Evolutionary conservation across 768 basidiomycete genomes (phyloP).

Genomic region (Naematelia encephala): DNA sequence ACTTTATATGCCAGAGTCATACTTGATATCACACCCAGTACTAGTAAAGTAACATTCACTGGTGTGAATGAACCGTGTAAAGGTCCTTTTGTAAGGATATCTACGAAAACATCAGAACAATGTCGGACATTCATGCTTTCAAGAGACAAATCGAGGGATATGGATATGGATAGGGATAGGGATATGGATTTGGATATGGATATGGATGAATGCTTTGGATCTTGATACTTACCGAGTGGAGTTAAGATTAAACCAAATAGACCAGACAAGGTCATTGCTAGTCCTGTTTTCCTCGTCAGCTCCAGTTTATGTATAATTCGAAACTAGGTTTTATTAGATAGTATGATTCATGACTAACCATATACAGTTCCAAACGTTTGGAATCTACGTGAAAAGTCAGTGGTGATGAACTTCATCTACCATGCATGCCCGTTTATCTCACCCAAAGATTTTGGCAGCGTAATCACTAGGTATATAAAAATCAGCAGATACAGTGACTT

Average conservation of each 20-base stretch:
- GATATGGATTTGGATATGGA: too few relatives aligned
- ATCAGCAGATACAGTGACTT: neutral
- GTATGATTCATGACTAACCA: constrained; percentile 1
- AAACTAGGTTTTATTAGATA: neutral
- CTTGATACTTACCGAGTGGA: constrained; percentile 36
- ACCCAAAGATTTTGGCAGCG: constrained; percentile 35
- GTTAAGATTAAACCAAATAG: constrained; percentile 49
- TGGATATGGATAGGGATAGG: too few relatives aligned
- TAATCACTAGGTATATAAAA: constrained; percentile 21
- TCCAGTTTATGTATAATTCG: neutral
- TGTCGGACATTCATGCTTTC: neutral
- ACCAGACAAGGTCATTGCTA: constrained; percentile 50
- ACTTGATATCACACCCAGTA: constrained; percentile 30
- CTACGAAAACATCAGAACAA: neutral
- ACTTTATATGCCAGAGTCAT: constrained; percentile 17
- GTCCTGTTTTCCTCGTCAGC: constrained; percentile 20
- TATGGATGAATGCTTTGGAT: neutral
- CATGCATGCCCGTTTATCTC: neutral
- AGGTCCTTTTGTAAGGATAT: constrained; percentile 46
- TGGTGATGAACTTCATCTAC: neutral
- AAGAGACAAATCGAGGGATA: neutral
- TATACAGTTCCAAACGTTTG: constrained; percentile 52
- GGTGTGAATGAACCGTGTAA: constrained; percentile 47
- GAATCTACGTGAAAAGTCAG: constrained; percentile 29
- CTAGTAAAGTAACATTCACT: constrained; percentile 41